Base-by-base conservation (phyloP, 2,329 filamentous ascomycete genomes). In the Diplocarpon rosae region DNA sequence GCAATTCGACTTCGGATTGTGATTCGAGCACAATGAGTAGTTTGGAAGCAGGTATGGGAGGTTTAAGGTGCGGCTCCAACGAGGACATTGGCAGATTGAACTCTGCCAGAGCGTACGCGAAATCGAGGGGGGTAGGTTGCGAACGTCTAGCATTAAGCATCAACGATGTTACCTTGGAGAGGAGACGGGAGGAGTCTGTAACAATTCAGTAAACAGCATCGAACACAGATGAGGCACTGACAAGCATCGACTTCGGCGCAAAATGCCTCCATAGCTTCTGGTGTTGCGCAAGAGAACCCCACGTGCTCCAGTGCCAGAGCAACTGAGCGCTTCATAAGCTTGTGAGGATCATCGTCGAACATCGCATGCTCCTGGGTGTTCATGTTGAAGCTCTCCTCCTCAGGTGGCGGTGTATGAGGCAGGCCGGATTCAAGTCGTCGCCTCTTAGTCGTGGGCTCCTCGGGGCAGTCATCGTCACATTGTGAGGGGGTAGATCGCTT, bases 221-320 rank as follows among this genome's bases (percentile, higher is more conserved):
- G 5, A 27, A 15, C 6, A 9, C 16, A 31, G 15, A 15, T 12
- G 30, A 11, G 31, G 15, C 20, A 59, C 75, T 48, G 59, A 80
- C 78, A 82, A 4, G 68, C 67, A 55, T 81, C 77, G 1, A 73
- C 70, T 52, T 71, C 65, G 15, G 64, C 60, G 3, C 73, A 69
- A 35, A 81, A 74, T 51, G 71, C 71, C 58, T 80, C 76, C 53
- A 82, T 60, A 1, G 77, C 76, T 42, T 77, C 72, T 7, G 68
- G 66, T 1, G 66, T 70, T 12, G 76, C 70, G 20, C 66, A 64
- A 27, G 71, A 66, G 52, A 80, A 82, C 24, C 78, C 78, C 31
- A 79, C 71, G 48, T 78, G 71, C 34, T 72, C 62, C 24, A 81
- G 59, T 2, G 69, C 69, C 45, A 80, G 58, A 0, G 69, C 71